Evolutionary conservation across 1,139 yeast species (phyloP), one percentile per base, ranked within the genome.

Genomic region (Candida tropicalis): DNA sequence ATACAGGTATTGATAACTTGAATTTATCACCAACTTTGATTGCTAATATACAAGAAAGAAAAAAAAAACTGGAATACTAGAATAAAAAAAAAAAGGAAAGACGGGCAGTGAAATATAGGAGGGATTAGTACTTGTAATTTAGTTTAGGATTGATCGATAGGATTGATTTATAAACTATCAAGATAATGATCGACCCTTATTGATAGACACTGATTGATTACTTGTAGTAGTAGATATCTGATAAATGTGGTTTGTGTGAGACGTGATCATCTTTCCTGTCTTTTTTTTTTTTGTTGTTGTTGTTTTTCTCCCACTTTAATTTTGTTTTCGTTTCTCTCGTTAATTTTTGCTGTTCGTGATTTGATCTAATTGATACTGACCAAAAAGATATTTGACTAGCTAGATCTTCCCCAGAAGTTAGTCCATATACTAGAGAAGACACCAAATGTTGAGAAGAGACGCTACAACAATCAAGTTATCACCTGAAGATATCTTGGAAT

Each of bases 381-480:
- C n/a, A n/a, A n/a, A n/a, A n/a, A n/a, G n/a, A n/a, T n/a, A n/a
- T n/a, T n/a, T n/a, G n/a, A n/a, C n/a, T n/a, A n/a, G n/a, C n/a
- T n/a, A n/a, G n/a, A 20, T 20, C 23, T 20, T 20, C 8, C 6
- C 23, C 23, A 20, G 23, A 20, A n/a, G n/a, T n/a, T n/a, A n/a
- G n/a, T n/a, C n/a, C n/a, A n/a, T n/a, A n/a, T n/a, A n/a, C n/a
- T n/a, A n/a, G n/a, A n/a, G n/a, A 20, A 6, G 8, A 6, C 4
- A 6, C 23, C 6, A 20, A 16, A 82, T 82, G 88, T 66, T 84
- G 42, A 65, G 87, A 59, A 66, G 87, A 47, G 82, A 77, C 5
- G 84, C 88, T 2, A 83, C 89, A 0, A 72, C 81, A 1, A 82
- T 83, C 43, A 73, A 73, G 48, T 73, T 84, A 41, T 81, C 86